phyloP scores from a whole-genome alignment of 805 yeast species.

The Lipomyces kockii region DNA sequence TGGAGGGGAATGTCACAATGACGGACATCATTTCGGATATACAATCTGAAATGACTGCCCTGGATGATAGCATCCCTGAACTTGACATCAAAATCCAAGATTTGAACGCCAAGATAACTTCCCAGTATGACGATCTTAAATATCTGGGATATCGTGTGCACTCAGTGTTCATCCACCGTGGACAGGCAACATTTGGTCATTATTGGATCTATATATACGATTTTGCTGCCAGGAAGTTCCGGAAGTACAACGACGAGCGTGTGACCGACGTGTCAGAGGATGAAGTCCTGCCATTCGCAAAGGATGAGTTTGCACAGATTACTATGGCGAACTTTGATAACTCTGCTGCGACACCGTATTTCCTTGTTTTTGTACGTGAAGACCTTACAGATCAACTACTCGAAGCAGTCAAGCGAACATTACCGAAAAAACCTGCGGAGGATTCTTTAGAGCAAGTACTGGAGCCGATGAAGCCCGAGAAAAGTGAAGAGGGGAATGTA shows the following conservation, averaged over 20 bases:
- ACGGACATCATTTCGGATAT: constrained; percentile 12
- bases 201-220: constrained; percentile 95
- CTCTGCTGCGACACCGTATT: constrained; percentile 87
- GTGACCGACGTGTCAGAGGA: constrained; percentile 74
- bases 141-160: constrained; percentile 78
- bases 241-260: constrained; percentile 94
- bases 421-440: constrained; percentile 1
- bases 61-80: constrained; percentile 38
- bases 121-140: constrained; percentile 65
- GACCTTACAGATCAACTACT: constrained; percentile 43
- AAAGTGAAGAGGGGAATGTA: not conserved
- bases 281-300: constrained; percentile 58
- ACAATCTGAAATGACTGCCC: constrained; percentile 27
- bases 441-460: not conserved
- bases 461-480: not conserved
- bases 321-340: constrained; percentile 50
- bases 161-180: constrained; percentile 92
- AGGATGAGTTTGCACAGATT: constrained; percentile 49
- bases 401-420: constrained; percentile 26
- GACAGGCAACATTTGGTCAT: constrained; percentile 95
- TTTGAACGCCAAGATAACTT: constrained; percentile 56
- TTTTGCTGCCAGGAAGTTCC: constrained; percentile 64
- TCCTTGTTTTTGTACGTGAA: constrained; percentile 78
- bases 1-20: constrained; percentile 7
- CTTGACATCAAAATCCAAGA: constrained; percentile 51